These are phyloP conservation scores for Calocybe cyanea DNA, from an alignment of 768 basidiomycete genomes.

Conservation along the genomic window DNA sequence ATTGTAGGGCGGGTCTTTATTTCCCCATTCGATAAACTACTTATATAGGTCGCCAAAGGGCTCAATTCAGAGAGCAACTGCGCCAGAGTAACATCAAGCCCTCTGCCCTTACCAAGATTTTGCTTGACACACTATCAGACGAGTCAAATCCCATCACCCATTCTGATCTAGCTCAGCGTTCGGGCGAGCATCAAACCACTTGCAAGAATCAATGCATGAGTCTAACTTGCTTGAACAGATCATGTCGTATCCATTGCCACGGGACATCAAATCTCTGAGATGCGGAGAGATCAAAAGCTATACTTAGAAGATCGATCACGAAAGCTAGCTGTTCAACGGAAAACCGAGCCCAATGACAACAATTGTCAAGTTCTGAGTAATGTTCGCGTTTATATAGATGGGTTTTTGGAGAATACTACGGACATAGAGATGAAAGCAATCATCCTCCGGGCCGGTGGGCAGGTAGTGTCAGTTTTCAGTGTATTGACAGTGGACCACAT, in stretches of 20 bases:
- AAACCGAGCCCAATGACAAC: slow-evolving; percentile 19
- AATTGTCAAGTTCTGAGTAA: slow-evolving; percentile 33
- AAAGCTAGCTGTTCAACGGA: slow-evolving; percentile 38
- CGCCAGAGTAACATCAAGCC: slow-evolving; percentile 18
- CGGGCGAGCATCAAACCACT: slow-evolving; percentile 38
- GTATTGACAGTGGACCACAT: slow-evolving; percentile 3
- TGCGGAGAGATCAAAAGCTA: slow-evolving; percentile 28
- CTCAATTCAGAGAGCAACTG: slow-evolving; percentile 10
- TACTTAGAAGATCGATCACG: slow-evolving; percentile 40
- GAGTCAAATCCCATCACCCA: slow-evolving; percentile 78
- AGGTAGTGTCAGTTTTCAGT: slow-evolving; percentile 48
- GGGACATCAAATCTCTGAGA: slow-evolving; percentile 66
- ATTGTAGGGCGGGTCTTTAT: slow-evolving; percentile 6
- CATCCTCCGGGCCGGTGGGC: slow-evolving; percentile 64
- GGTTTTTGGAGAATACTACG: slow-evolving; percentile 66
- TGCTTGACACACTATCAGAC: slow-evolving; percentile 59
- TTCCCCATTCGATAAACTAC: background rate
- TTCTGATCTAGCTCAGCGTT: slow-evolving; percentile 56
- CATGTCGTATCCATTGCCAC: slow-evolving; percentile 59
- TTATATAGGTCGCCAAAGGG: slow-evolving; percentile 8
- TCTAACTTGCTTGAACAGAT: slow-evolving; percentile 30
- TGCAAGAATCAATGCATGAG: background rate
- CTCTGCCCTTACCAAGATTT: slow-evolving; percentile 49
- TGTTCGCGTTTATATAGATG: slow-evolving; percentile 65
- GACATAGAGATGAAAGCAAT: slow-evolving; percentile 77